phyloP scores from a whole-genome alignment of 2,329 filamentous ascomycete genomes.

The Tolypocladium paradoxum region DNA sequence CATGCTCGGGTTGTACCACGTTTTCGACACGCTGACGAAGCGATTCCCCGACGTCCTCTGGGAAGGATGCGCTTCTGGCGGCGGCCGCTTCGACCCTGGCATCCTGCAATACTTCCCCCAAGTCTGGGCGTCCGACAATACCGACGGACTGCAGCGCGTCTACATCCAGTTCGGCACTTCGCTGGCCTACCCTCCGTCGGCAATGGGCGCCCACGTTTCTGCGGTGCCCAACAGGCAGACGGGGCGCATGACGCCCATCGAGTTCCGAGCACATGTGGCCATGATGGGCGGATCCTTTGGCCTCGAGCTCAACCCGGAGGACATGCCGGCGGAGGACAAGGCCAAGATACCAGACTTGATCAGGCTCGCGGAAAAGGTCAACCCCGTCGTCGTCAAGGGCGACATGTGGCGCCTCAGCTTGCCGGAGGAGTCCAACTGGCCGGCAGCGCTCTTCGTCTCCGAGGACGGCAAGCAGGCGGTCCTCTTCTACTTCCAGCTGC shows the following conservation, averaged over 20 bases:
- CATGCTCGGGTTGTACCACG: slow-evolving; percentile 52
- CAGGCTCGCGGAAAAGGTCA: slow-evolving; percentile 41
- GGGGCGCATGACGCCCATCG: slow-evolving; percentile 41
- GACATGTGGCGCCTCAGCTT: slow-evolving; percentile 48
- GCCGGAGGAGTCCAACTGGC: slow-evolving; percentile 50
- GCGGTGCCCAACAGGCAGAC: slow-evolving; percentile 49
- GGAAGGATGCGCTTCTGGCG: slow-evolving; percentile 56
- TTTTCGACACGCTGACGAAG: slow-evolving; percentile 48
- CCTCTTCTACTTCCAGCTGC: slow-evolving; percentile 51
- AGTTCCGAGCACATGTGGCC: slow-evolving; percentile 54
- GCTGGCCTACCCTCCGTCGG: slow-evolving; percentile 48
- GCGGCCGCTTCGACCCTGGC: slow-evolving; percentile 53
- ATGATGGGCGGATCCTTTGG: slow-evolving; percentile 61
- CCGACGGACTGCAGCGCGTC: slow-evolving; percentile 49
- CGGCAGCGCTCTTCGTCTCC: slow-evolving; percentile 48
- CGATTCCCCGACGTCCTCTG: slow-evolving; percentile 51
- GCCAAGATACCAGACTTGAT: slow-evolving; percentile 43
- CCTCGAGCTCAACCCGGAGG: slow-evolving; percentile 48
- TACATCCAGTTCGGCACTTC: slow-evolving; percentile 55
- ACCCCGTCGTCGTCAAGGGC: slow-evolving; percentile 47
- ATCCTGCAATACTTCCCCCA: slow-evolving; percentile 55
- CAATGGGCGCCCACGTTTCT: slow-evolving; percentile 57
- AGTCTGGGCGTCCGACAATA: slow-evolving; percentile 56
- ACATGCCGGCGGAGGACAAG: slow-evolving; percentile 39
- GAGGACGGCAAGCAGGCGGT: slow-evolving; percentile 37